Percentiles rank a stretch among this genome's conserved stretches.
Conservation (phyloP, 1,139 yeast genomes). For the Wickerhamiella infanticola region DNA sequence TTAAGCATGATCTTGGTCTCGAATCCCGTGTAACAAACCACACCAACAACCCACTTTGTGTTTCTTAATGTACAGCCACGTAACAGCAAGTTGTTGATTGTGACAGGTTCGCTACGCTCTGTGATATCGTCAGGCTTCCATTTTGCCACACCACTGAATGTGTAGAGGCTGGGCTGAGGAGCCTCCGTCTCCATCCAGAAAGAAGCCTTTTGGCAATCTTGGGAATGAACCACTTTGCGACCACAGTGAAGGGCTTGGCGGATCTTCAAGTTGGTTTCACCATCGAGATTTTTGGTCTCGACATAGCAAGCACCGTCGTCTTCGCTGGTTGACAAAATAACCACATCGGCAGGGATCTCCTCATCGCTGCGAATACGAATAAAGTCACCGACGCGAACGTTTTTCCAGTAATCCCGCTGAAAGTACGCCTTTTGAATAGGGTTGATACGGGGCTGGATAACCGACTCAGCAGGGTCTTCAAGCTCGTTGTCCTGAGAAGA, state of each 20-base stretch:
- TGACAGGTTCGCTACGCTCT: slow-evolving; percentile 44
- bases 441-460: slow-evolving; percentile 23
- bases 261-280: slow-evolving; percentile 84
- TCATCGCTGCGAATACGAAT: slow-evolving; percentile 74
- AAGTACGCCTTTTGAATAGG: slow-evolving; percentile 33
- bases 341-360: slow-evolving; percentile 85
- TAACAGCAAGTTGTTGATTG: slow-evolving; percentile 61
- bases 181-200: slow-evolving; percentile 87
- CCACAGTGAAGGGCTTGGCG: slow-evolving; percentile 65
- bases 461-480: slow-evolving; percentile 14
- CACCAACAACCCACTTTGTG: slow-evolving; percentile 86
- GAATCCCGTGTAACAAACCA: slow-evolving; percentile 76
- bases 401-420: slow-evolving; percentile 71
- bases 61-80: slow-evolving; percentile 79
- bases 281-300: slow-evolving; percentile 90
- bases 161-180: slow-evolving; percentile 69
- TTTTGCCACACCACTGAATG: slow-evolving; percentile 73
- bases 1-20: slow-evolving; percentile 90
- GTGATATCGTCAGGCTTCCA: slow-evolving; percentile 27
- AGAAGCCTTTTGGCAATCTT: slow-evolving; percentile 56
- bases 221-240: slow-evolving; percentile 43
- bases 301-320: slow-evolving; percentile 82
- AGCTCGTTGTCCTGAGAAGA: slow-evolving; percentile 5
- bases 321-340: slow-evolving; percentile 69
- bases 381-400: slow-evolving; percentile 76